A percentile compares a stretch with the other conserved stretches of the same genome.
phyloP scores from a whole-genome alignment of 768 basidiomycete genomes.

The Lactarius tabidus region DNA sequence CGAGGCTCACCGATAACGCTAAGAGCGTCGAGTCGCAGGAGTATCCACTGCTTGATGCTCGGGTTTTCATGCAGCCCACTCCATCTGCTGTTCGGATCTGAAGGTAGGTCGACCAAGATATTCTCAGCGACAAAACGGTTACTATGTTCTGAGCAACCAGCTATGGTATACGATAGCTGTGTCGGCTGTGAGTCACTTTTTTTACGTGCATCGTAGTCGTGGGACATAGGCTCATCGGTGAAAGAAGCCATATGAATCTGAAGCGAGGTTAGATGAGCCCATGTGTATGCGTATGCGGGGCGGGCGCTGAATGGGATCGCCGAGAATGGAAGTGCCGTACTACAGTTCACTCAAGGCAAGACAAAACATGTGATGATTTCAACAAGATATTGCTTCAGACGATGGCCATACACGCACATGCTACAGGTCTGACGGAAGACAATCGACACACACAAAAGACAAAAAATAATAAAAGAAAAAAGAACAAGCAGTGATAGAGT shows the following conservation, averaged over 20 bases:
- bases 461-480: constrained; percentile 20
- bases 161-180: constrained; percentile 35
- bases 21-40: constrained; percentile 56
- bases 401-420: constrained; percentile 42
- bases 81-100: constrained; percentile 70
- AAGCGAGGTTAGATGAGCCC: constrained; percentile 1
- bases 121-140: constrained; percentile 66
- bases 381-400: constrained; percentile 31
- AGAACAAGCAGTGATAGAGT: constrained; percentile 24
- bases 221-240: neutral
- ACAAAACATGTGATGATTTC: constrained; percentile 14
- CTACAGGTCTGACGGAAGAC: constrained; percentile 35
- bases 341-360: neutral
- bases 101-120: constrained; percentile 59
- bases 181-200: neutral
- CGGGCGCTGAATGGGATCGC: neutral
- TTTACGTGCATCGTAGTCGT: neutral
- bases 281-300: neutral
- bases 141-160: constrained; percentile 65
- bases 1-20: constrained; percentile 61
- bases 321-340: neutral
- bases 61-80: constrained; percentile 59
- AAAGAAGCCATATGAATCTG: neutral
- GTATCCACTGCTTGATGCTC: constrained; percentile 64
- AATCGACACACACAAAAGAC: constrained; percentile 21